phyloP scores from a whole-genome alignment of 208 protist genomes.

The Acanthamoeba culbertsoni region DNA sequence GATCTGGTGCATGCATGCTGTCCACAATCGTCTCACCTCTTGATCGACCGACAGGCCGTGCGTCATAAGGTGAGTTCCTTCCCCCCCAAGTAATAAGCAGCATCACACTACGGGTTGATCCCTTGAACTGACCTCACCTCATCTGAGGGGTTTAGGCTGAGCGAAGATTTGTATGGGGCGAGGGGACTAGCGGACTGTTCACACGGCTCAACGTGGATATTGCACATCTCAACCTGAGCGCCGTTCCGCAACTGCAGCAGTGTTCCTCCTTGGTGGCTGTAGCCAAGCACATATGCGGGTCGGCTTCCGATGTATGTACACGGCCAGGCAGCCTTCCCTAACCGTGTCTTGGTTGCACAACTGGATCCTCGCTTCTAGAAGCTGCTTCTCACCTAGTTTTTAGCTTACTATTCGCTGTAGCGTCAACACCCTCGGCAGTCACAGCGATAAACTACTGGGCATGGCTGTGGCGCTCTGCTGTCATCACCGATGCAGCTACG shows the following conservation, averaged over 20 bases:
- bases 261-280: not conserved
- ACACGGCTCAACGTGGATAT: not conserved
- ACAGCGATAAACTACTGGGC: not conserved
- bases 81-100: not conserved
- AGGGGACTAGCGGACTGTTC: not conserved
- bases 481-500: not conserved
- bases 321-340: no score
- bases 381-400: not conserved
- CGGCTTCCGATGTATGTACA: not conserved
- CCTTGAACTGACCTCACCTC: not conserved
- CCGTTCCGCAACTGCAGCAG: not conserved
- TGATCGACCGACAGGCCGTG: not conserved
- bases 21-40: not conserved
- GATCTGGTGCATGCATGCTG: not conserved
- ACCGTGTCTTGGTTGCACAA: not conserved
- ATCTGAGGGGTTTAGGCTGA: not conserved
- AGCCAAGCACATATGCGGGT: not conserved
- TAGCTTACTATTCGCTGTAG: not conserved
- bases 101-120: not conserved
- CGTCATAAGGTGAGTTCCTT: not conserved
- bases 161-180: not conserved
- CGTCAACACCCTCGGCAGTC: not conserved
- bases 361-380: not conserved
- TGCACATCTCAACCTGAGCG: not conserved
- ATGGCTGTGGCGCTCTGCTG: not conserved